Percentiles rank a stretch among this genome's conserved stretches.
Evolutionary conservation across 2,329 filamentous ascomycete genomes (phyloP).

Genomic region (Xylariaceae sp.): DNA sequence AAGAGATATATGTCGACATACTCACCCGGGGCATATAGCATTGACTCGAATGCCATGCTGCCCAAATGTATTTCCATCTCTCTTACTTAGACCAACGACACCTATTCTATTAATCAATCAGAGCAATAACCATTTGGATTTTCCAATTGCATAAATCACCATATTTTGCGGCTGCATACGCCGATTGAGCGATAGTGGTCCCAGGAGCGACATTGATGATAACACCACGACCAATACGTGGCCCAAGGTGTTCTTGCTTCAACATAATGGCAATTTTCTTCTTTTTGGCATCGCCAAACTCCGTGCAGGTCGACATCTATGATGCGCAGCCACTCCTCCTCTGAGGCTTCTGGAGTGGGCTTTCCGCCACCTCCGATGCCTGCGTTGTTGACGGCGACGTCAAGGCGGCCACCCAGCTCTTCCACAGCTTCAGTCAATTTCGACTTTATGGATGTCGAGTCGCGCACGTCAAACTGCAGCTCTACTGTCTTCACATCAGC

Average conservation of each 20-base stretch:
- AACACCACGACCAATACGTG: conserved; percentile 40
- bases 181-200: conserved; percentile 36
- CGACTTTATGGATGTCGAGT: conserved; percentile 39
- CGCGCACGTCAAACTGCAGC: conserved; percentile 44
- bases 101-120: conserved; percentile 31
- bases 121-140: neutral
- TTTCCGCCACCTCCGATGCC: conserved; percentile 41
- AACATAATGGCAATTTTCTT: conserved; percentile 49
- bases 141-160: neutral
- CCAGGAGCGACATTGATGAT: conserved; percentile 50
- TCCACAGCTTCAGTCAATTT: conserved; percentile 33
- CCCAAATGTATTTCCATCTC: conserved; percentile 51
- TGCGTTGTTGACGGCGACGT: conserved; percentile 54
- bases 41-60: conserved; percentile 53
- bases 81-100: conserved; percentile 49
- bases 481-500: conserved; percentile 39
- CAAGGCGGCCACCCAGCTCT: conserved; percentile 47
- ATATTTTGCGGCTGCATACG: conserved; percentile 49
- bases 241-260: conserved; percentile 43
- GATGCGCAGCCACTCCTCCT: conserved; percentile 47
- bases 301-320: conserved; percentile 52
- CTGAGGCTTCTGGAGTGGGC: conserved; percentile 42
- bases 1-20: conserved; percentile 9
- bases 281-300: conserved; percentile 54
- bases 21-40: conserved; percentile 52